A percentile compares a stretch with the other conserved stretches of the same genome.
Evolutionary conservation across 139 green algal species (phyloP).

Genomic region (Diplosphaera chodatii): DNA sequence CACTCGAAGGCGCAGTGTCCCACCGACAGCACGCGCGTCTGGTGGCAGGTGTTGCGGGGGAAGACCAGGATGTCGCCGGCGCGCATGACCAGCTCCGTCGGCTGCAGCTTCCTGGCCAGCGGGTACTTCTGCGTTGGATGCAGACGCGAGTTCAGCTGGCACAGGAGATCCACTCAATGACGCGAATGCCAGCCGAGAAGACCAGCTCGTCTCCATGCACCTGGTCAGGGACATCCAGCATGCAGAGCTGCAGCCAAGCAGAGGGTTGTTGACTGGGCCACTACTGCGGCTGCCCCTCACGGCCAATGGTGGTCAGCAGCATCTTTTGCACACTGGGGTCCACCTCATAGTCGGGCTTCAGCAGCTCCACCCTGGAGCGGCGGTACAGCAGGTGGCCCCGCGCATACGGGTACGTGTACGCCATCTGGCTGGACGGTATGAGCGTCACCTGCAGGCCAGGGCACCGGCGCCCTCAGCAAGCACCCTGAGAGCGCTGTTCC

Average conservation of each 20-base stretch:
- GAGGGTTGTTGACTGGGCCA: too few relatives aligned
- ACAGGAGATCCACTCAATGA: too few relatives aligned
- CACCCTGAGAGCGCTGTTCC: too few relatives aligned
- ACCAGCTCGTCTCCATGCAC: too few relatives aligned
- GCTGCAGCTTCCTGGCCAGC: neutral
- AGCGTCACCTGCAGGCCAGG: neutral
- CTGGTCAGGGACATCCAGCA: too few relatives aligned
- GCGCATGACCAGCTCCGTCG: neutral
- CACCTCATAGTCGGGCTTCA: neutral
- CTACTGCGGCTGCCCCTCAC: too few relatives aligned
- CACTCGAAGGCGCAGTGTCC: too few relatives aligned
- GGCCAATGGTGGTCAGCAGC: neutral
- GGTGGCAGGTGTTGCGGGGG: neutral
- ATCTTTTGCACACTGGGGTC: too few relatives aligned
- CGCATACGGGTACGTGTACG: neutral
- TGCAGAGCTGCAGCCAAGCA: too few relatives aligned
- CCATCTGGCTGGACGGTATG: neutral
- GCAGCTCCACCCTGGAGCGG: neutral
- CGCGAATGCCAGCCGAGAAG: too few relatives aligned
- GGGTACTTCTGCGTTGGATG: neutral
- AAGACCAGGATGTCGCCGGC: neutral
- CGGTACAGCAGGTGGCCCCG: neutral
- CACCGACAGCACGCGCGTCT: neutral
- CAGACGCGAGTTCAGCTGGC: neutral
- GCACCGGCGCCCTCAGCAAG: too few relatives aligned